Base-by-base conservation (phyloP, 2,329 filamentous ascomycete species). In the Aurifilum marmelostoma region DNA sequence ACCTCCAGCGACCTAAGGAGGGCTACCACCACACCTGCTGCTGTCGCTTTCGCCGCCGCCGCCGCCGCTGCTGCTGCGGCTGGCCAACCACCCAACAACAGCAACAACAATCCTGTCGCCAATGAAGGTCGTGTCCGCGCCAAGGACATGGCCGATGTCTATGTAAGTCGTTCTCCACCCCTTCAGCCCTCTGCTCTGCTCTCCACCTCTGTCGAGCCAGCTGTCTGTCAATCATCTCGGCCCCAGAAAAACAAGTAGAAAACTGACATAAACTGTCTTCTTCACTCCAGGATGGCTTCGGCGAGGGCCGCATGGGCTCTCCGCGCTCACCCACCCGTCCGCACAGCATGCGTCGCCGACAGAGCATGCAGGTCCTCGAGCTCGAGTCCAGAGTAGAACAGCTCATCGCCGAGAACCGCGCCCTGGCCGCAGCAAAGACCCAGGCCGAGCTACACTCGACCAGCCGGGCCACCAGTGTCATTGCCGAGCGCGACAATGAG, bases 341-440 rank as follows among this genome's bases (percentile, higher is more conserved):
- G 75, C 93, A 94, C 77, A 97, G 94, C 84, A 92, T 99, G 88
- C 94, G 95, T 75, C 94, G 95, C 78, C 92, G 95, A 77, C 96
- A 97, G 81, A 98, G 95, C 85, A 95, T 98, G 90, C 95, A 98
- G 82, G 89, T 95, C 67, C 89, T 98, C 71, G 95, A 99, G 76
- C 89, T 99, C 77, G 94, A 98, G 83, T 85, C 88, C 70, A 89
- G 88, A 76, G 87, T 99, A 75, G 93, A 97, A 74, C 91, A 95
- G 79, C 85, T 99, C 73, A 84, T 91, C 54, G 89, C 91, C 29
- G 95, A 99, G 79, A 98, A 98, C 77, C 89, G 91, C 68, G 83
- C 89, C 71, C 88, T 99, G 37, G 85, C 88, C 74, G 91, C 94
- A 63, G 91, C 92, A 60, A 91, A 91, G 74, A 80, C 85, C 66